phyloP scores from a whole-genome alignment of 768 basidiomycete genomes.

The Clitopilus passeckerianus region DNA sequence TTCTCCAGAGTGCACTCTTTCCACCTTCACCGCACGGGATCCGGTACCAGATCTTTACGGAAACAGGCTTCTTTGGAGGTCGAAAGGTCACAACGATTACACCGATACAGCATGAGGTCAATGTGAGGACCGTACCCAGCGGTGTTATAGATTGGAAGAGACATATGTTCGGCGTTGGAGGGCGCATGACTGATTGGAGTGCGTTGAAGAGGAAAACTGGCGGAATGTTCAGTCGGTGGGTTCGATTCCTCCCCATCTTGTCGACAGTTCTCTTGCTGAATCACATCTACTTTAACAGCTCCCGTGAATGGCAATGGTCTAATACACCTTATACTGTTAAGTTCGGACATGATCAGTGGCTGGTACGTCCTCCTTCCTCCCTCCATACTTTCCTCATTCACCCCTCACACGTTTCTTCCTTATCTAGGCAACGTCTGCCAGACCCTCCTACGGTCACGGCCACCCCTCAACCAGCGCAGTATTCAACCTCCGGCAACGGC shows the following conservation, averaged over 20 bases:
- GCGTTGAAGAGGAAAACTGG: not conserved
- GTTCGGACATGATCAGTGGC: not conserved
- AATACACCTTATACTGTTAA: not conserved
- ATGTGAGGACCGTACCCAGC: not conserved
- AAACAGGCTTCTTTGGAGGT: not conserved
- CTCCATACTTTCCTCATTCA: not conserved
- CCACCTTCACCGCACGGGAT: not conserved
- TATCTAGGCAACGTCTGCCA: not conserved
- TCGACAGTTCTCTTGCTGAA: not conserved
- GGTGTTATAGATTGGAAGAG: not conserved
- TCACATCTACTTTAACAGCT: not conserved
- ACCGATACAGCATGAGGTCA: not conserved
- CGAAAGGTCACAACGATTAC: not conserved
- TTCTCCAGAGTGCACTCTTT: not conserved
- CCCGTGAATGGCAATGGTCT: not conserved
- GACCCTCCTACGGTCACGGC: not conserved
- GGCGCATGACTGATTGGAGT: not conserved
- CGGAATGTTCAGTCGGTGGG: not conserved
- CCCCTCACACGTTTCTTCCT: not conserved
- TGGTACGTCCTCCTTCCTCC: not conserved
- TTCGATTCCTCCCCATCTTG: not conserved
- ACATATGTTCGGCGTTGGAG: not conserved
- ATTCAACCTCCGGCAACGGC: not conserved
- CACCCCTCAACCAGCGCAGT: not conserved
- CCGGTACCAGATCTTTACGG: not conserved